Evolutionary conservation across 495 filamentous ascomycete species (phyloP).

Genomic region (Tuber umbilicatum): DNA sequence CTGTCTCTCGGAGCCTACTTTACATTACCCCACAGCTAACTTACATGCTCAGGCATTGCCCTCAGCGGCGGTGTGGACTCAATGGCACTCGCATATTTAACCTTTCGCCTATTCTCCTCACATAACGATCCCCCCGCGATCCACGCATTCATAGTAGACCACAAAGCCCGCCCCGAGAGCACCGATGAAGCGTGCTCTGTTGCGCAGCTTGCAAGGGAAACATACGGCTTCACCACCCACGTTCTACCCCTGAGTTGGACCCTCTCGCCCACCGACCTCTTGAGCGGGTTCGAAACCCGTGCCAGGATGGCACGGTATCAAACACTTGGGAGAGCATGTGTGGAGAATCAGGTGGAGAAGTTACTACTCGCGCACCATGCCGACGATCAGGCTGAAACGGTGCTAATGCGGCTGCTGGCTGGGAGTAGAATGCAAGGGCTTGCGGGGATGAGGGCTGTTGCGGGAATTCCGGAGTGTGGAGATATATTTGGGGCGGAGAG

Average conservation of each 20-base stretch:
- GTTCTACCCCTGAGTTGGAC: conserved; percentile 46
- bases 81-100: conserved; percentile 84
- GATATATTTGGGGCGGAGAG: conserved; percentile 63
- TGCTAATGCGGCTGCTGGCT: conserved; percentile 74
- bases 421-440: conserved; percentile 72
- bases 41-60: conserved; percentile 58
- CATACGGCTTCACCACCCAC: conserved; percentile 22
- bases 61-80: conserved; percentile 93
- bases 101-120: conserved; percentile 46
- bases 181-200: conserved; percentile 60
- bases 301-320: conserved; percentile 71
- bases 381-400: conserved; percentile 83
- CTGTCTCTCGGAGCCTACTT: neutral
- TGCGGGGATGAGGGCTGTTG: conserved; percentile 57
- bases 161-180: conserved; percentile 64
- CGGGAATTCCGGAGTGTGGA: conserved; percentile 74
- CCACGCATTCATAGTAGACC: conserved; percentile 69
- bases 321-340: conserved; percentile 58
- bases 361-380: conserved; percentile 74
- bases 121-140: conserved; percentile 46
- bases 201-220: conserved; percentile 46
- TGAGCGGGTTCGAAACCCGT: conserved; percentile 60
- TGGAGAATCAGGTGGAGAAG: conserved; percentile 50
- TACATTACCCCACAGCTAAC: neutral
- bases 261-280: conserved; percentile 46